Evolutionary conservation across 2,329 filamentous ascomycete genomes (phyloP).

Genomic region (Zopfia rhizophila): DNA sequence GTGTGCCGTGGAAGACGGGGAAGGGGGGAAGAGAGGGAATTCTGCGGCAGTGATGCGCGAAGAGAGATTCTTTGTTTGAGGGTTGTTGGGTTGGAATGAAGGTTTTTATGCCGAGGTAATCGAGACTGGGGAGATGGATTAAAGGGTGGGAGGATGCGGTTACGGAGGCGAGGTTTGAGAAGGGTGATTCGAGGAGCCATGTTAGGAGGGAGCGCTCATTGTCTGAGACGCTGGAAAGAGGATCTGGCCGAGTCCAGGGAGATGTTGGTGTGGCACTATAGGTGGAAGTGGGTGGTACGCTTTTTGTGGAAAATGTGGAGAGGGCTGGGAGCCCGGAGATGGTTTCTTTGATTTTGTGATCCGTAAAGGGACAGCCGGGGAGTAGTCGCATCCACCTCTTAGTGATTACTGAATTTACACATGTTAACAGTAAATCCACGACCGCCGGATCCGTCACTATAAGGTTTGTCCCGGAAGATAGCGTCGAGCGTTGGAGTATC

Average conservation of each 20-base stretch:
- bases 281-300: too few relatives aligned
- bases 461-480: constrained; percentile 3
- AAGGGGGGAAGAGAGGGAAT: background rate
- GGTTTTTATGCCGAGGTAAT: background rate
- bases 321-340: constrained; percentile 3
- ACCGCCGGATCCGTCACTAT: constrained; percentile 11
- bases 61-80: constrained; percentile 15
- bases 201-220: constrained; percentile 1
- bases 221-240: background rate
- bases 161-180: constrained; percentile 7
- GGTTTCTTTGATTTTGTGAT: background rate
- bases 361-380: constrained; percentile 8
- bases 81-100: constrained; percentile 17
- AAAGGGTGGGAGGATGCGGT: background rate
- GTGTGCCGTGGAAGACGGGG: constrained; percentile 20
- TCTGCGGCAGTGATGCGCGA: constrained; percentile 1
- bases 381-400: constrained; percentile 4
- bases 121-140: constrained; percentile 4
- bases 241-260: background rate
- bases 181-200: constrained; percentile 7
- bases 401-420: background rate
- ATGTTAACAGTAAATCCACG: constrained; percentile 12
- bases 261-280: background rate
- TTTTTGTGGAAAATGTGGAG: background rate
- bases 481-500: constrained; percentile 4